Evolutionary conservation across 768 basidiomycete species (phyloP), one percentile per base, ranked within the genome.

Genomic region (Termitomyces sp.): DNA sequence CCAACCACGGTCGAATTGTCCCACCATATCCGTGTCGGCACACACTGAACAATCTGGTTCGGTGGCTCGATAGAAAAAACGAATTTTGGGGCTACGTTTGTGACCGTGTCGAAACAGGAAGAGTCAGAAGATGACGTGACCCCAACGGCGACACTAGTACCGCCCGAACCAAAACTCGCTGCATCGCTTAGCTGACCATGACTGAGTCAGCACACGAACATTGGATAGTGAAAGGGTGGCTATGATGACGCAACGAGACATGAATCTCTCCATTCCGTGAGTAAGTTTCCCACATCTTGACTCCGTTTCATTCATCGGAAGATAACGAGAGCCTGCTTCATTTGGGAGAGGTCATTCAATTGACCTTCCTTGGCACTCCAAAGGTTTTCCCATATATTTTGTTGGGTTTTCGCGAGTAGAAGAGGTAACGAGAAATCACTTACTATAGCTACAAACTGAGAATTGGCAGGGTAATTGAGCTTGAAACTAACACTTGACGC

Each of bases 401-500:
- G 3, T 28, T 37, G 34, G 25, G 1, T 11, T 37, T 50, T 23
- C 32, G 11, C 40, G 8, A 14, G 21, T 17, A 30, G 7, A 34
- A 44, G 3, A 37, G 11, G 11, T 25, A 14, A 14, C 47, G 34
- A 62, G 42, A 32, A 48, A 39, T n/a, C 6, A 82, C 86, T 72
- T 63, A 89, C 89, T 64, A 90, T 85, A 5, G 85, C 83, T 25
- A 91, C 87, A 53, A 92, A 85, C 63, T 88, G 84, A 3, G 88
- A 87, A 64, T 82, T 76, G 47, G 70, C 75, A 0, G 89, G 89
- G 65, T 79, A 91, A 28, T 76, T 78, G 52, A 90, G 76, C 64
- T 79, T 69, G 67, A 91, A 86, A 37, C 67, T 74, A 28, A 81
- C 62, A 23, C 74, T 71, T 2, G 66, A 72, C 6, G 69, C 66